Conservation (phyloP, 805 yeast genomes). For the Candida corydali region DNA sequence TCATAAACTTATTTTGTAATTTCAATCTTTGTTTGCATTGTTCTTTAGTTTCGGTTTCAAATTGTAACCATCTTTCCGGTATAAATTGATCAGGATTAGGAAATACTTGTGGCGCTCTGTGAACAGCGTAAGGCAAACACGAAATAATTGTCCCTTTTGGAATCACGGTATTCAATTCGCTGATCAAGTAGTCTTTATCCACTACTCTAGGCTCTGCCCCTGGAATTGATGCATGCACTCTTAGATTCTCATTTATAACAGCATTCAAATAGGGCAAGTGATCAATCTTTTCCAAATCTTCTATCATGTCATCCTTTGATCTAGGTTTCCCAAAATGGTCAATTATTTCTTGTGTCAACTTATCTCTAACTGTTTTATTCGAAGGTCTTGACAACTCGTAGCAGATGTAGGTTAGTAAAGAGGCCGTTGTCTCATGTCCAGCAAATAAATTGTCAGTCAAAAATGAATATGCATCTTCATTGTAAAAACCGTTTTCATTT, state of each 20-base stretch:
- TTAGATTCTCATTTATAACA: conserved; percentile 53
- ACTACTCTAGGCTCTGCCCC: conserved; percentile 64
- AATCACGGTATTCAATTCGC: conserved; percentile 20
- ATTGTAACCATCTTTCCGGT: conserved; percentile 63
- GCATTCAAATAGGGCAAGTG: conserved; percentile 57
- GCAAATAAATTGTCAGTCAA: conserved; percentile 66
- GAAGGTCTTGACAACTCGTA: conserved; percentile 55
- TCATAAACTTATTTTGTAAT: conserved; percentile 48
- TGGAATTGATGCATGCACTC: conserved; percentile 69
- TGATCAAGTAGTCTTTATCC: conserved; percentile 25
- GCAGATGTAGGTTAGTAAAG: conserved; percentile 55
- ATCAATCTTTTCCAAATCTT: conserved; percentile 43
- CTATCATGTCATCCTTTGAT: conserved; percentile 15
- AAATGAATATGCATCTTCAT: conserved; percentile 35
- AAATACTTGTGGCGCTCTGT: conserved; percentile 47
- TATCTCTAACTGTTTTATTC: conserved; percentile 42
- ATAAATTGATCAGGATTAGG: conserved; percentile 47
- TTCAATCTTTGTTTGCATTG: conserved; percentile 28
- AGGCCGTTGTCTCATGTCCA: conserved; percentile 73
- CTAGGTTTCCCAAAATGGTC: conserved; percentile 28
- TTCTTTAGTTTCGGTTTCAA: conserved; percentile 25
- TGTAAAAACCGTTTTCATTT: conserved; percentile 27
- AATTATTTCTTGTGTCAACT: conserved; percentile 44
- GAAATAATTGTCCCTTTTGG: conserved; percentile 57
- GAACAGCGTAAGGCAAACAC: conserved; percentile 64